Conservation (phyloP, 306 rosid genomes). For the Crotalaria pallida region DNA sequence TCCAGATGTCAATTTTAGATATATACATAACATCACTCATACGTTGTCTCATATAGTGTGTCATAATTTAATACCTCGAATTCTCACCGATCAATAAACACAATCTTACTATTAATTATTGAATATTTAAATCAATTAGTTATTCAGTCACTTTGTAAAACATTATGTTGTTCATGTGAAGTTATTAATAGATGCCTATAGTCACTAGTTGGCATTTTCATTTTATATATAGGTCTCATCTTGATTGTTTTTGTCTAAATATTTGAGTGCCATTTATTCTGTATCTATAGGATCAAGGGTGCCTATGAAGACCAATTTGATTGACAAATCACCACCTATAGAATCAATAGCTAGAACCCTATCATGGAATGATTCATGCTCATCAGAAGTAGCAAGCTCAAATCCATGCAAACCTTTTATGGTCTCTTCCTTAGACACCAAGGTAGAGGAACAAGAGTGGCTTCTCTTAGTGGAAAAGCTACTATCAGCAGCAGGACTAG, state of each 20-base stretch:
- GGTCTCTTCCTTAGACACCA: conserved; percentile 40
- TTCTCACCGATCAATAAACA: too few species aligned
- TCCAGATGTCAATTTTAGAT: too few species aligned
- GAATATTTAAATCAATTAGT: too few species aligned
- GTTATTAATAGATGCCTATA: too few species aligned
- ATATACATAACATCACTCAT: too few species aligned
- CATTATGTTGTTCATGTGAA: too few species aligned
- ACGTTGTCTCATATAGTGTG: too few species aligned
- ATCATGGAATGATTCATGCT: conserved; percentile 69
- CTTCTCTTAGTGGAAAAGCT: conserved; percentile 52
- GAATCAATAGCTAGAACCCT: conserved; percentile 83
- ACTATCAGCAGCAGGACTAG: conserved; percentile 59
- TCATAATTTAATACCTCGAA: too few species aligned
- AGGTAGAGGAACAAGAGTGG: conserved; percentile 68
- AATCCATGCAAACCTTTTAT: conserved; percentile 42
- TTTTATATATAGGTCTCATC: not conserved
- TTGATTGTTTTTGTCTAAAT: not conserved
- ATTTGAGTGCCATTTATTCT: not conserved
- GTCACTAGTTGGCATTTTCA: not conserved
- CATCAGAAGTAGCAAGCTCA: conserved; percentile 42
- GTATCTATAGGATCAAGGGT: conserved; percentile 37
- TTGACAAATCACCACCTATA: conserved; percentile 95
- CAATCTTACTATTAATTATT: too few species aligned
- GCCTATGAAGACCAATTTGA: conserved; percentile 58
- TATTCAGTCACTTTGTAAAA: too few species aligned